phyloP scores from a whole-genome alignment of 352 stramenopile genomes.

The Globisporangium okanoganense region DNA sequence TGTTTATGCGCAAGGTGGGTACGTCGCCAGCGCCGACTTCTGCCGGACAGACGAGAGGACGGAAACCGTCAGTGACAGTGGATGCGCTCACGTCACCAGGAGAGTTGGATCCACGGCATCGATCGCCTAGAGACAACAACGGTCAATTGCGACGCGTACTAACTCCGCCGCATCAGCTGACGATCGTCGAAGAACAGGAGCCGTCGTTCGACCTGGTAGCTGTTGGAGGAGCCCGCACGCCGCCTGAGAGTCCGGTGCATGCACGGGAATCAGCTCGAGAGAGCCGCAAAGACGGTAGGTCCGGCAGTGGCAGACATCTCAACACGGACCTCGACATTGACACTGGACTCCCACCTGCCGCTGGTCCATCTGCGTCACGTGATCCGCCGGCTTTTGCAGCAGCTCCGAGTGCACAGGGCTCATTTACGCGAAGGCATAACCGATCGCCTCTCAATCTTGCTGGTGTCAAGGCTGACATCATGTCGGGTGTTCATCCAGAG shows the following conservation, averaged over 20 bases:
- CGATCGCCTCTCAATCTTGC: slow-evolving; percentile 12
- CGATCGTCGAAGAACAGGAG: slow-evolving; percentile 11
- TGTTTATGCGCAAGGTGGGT: slow-evolving; percentile 45
- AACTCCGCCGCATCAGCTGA: slow-evolving; percentile 9
- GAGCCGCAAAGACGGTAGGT: neutral
- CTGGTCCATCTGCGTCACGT: neutral
- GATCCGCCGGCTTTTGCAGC: neutral
- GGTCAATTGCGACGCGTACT: neutral
- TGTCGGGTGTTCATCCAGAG: slow-evolving; percentile 4
- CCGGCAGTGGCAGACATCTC: neutral
- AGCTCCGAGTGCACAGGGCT: neutral
- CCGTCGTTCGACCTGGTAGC: neutral
- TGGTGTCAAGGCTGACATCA: slow-evolving; percentile 10
- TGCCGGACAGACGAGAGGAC: slow-evolving; percentile 8
- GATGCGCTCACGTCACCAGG: slow-evolving; percentile 21
- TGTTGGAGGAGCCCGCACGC: slow-evolving; percentile 1
- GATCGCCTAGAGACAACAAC: neutral
- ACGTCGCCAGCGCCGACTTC: neutral
- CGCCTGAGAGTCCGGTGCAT: slow-evolving; percentile 11
- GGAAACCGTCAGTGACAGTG: slow-evolving; percentile 32
- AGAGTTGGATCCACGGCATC: neutral
- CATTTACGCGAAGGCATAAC: neutral
- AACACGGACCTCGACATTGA: slow-evolving; percentile 17
- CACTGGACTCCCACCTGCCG: neutral
- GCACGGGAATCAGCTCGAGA: slow-evolving; percentile 6